phyloP scores from a whole-genome alignment of 2,329 filamentous ascomycete genomes.

The Pseudocercospora crystallina region DNA sequence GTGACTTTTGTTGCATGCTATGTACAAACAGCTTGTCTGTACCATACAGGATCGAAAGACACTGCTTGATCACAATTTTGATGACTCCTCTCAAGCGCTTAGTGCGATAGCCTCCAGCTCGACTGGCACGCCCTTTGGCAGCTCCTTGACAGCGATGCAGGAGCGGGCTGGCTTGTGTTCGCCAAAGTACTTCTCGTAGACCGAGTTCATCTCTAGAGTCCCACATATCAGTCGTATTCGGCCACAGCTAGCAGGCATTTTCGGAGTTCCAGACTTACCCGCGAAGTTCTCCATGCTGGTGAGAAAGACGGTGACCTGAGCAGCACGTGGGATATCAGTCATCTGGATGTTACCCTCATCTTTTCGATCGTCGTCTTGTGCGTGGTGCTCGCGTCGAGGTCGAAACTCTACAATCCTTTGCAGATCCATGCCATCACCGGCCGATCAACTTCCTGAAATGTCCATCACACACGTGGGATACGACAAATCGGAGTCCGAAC shows the following conservation, averaged over 20 bases:
- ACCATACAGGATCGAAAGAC: too few relatives aligned
- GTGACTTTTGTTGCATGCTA: too few relatives aligned
- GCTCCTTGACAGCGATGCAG: conserved; percentile 85
- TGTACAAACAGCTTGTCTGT: too few relatives aligned
- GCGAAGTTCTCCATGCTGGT: conserved; percentile 88
- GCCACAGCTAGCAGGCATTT: not conserved
- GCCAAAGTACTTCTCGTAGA: conserved; percentile 76
- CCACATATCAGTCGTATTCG: not conserved
- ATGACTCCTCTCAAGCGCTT: conserved; percentile 1
- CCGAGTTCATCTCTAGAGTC: conserved; percentile 59
- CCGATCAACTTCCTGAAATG: not conserved
- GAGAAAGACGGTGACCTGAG: conserved; percentile 68
- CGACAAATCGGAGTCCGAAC: not conserved
- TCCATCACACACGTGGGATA: too few relatives aligned
- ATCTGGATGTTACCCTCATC: too few relatives aligned
- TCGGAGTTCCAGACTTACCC: conserved; percentile 29
- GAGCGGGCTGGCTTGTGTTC: conserved; percentile 80
- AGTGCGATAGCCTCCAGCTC: conserved; percentile 87
- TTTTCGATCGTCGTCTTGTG: too few relatives aligned
- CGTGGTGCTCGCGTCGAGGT: too few relatives aligned
- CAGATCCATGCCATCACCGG: not conserved
- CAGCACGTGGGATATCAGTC: too few relatives aligned
- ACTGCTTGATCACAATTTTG: too few relatives aligned
- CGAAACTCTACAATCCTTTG: too few relatives aligned
- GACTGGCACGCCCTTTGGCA: conserved; percentile 81